phyloP scores from a whole-genome alignment of 192 early-diverging fungal genomes.

The Coemansia brasiliensis region DNA sequence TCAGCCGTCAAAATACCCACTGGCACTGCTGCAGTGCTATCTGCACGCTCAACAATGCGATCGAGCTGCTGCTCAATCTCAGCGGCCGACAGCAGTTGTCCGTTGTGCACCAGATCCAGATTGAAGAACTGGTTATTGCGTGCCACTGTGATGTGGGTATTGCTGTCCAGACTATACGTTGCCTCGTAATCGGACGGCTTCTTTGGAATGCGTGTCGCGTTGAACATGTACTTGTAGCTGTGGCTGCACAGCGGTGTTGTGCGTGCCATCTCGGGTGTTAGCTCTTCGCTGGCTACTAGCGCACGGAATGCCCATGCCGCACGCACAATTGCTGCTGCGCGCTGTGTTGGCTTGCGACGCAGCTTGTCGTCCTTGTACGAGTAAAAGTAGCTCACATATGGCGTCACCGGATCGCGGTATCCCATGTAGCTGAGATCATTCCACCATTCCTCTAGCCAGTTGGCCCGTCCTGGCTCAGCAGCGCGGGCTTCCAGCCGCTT shows the following conservation, averaged over 20 bases:
- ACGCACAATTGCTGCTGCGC: slow-evolving; percentile 88
- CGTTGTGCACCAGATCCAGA: slow-evolving; percentile 73
- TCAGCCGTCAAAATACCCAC: slow-evolving; percentile 90
- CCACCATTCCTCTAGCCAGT: slow-evolving; percentile 99
- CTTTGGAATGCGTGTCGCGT: slow-evolving; percentile 86
- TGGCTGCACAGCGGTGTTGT: slow-evolving; percentile 80
- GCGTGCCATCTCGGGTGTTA: slow-evolving; percentile 82
- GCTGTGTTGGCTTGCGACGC: slow-evolving; percentile 70
- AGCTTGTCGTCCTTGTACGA: slow-evolving; percentile 86
- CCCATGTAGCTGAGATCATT: slow-evolving; percentile 90
- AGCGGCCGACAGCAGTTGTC: slow-evolving; percentile 74
- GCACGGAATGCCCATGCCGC: slow-evolving; percentile 87
- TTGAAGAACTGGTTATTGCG: slow-evolving; percentile 90
- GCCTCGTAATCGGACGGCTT: slow-evolving; percentile 82
- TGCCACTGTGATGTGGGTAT: slow-evolving; percentile 84
- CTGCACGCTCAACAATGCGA: slow-evolving; percentile 68
- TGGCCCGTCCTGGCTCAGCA: slow-evolving; percentile 68
- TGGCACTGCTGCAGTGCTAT: slow-evolving; percentile 65
- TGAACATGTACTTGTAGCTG: slow-evolving; percentile 97
- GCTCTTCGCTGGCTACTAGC: slow-evolving; percentile 70
- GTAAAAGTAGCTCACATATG: slow-evolving; percentile 97
- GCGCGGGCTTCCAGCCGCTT: slow-evolving; percentile 76
- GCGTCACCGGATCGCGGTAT: slow-evolving; percentile 94
- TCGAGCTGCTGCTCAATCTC: slow-evolving; percentile 83
- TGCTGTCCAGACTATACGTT: slow-evolving; percentile 67